phyloP scores from a whole-genome alignment of 2,329 filamentous ascomycete species.

The Paraconiothyrium sp. region DNA sequence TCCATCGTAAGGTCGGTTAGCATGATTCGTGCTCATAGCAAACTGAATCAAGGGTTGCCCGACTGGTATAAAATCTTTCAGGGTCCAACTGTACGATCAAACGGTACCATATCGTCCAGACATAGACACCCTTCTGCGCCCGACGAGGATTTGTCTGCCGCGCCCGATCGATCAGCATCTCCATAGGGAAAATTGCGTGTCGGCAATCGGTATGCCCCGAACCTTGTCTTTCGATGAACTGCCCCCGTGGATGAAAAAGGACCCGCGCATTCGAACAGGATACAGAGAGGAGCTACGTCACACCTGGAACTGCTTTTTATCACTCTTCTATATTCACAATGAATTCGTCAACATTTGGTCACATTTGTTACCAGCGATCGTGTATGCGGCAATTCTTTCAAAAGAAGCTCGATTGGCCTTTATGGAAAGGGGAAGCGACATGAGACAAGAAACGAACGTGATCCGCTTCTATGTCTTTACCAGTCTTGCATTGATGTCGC shows the following conservation, averaged over 20 bases:
- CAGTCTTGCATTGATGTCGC: neutral
- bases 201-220: neutral
- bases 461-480: constrained; percentile 6
- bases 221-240: constrained; percentile 11
- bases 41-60: neutral
- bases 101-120: neutral
- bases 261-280: constrained; percentile 12
- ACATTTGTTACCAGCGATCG: constrained; percentile 11
- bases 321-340: constrained; percentile 15
- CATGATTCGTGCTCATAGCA: neutral
- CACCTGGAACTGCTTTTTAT: constrained; percentile 7
- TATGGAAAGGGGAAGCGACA: neutral
- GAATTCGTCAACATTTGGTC: constrained; percentile 18
- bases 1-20: neutral
- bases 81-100: neutral
- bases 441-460: neutral
- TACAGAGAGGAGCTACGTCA: constrained; percentile 2
- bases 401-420: neutral
- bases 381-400: neutral
- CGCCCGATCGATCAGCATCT: neutral
- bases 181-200: neutral
- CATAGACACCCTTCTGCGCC: neutral
- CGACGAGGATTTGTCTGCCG: neutral
- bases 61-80: neutral
- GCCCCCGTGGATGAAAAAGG: constrained; percentile 15